These are phyloP conservation scores for Candida pseudoviswanathii DNA, from an alignment of 1,139 yeast genomes.

Conservation along the genomic window DNA sequence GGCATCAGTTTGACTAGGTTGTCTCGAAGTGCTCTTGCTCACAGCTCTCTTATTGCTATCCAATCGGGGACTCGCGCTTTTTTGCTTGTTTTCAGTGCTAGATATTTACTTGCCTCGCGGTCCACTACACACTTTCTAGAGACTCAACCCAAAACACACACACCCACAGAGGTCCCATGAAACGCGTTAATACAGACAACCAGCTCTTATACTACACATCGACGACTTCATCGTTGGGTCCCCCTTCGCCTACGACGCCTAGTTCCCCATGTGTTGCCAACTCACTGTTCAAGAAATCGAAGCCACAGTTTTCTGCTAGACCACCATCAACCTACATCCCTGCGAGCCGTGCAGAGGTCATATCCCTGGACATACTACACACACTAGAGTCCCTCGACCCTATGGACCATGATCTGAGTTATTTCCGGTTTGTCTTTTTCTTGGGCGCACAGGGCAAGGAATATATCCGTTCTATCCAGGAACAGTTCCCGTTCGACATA, in stretches of 20 bases:
- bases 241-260: not conserved
- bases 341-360: not conserved
- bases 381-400: not conserved
- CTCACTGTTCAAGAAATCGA: not conserved
- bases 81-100: too few species aligned
- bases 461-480: conserved; percentile 17
- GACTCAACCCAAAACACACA: not conserved
- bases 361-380: not conserved
- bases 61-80: too few species aligned
- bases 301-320: not conserved
- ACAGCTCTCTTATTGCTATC: too few species aligned
- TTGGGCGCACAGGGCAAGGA: conserved; percentile 35
- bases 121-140: too few species aligned
- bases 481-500: conserved; percentile 16
- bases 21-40: too few species aligned
- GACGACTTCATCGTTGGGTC: not conserved
- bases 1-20: too few species aligned
- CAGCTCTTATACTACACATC: not conserved
- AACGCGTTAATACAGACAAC: conserved; percentile 1
- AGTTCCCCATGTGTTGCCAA: not conserved
- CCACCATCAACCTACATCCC: conserved; percentile 1
- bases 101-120: too few species aligned
- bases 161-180: not conserved
- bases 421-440: conserved; percentile 24
- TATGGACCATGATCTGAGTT: conserved; percentile 8